phyloP scores from a whole-genome alignment of 495 filamentous ascomycete species.

The Glonium stellatum region DNA sequence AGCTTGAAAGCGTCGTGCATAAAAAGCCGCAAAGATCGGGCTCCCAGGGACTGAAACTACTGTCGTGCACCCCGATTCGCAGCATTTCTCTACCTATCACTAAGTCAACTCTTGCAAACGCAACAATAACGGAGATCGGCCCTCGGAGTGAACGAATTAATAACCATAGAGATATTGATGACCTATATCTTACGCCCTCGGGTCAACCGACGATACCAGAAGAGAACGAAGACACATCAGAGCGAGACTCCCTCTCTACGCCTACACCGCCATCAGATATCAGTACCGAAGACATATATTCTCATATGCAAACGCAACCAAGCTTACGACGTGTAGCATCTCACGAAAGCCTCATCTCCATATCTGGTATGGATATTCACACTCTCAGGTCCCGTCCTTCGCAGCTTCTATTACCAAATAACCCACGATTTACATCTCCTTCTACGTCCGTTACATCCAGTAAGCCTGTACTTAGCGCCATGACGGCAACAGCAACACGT shows the following conservation, averaged over 20 bases:
- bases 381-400: slow-evolving; percentile 28
- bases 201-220: slow-evolving; percentile 26
- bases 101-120: slow-evolving; percentile 19
- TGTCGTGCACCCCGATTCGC: slow-evolving; percentile 18
- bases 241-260: neutral
- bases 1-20: slow-evolving; percentile 5
- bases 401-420: slow-evolving; percentile 25
- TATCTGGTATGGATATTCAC: slow-evolving; percentile 38
- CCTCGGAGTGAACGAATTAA: slow-evolving; percentile 11
- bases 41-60: slow-evolving; percentile 21
- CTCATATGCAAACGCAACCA: slow-evolving; percentile 17
- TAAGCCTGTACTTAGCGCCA: slow-evolving; percentile 25
- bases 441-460: slow-evolving; percentile 8
- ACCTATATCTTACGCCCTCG: slow-evolving; percentile 6
- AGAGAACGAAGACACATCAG: slow-evolving; percentile 25
- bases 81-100: slow-evolving; percentile 22
- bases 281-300: slow-evolving; percentile 19
- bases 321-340: slow-evolving; percentile 34
- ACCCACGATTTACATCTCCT: slow-evolving; percentile 20
- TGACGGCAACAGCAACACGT: slow-evolving; percentile 26
- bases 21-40: slow-evolving; percentile 6
- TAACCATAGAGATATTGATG: slow-evolving; percentile 7
- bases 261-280: slow-evolving; percentile 12
- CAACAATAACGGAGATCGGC: slow-evolving; percentile 21
- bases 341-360: slow-evolving; percentile 37